These are phyloP conservation scores for Flaveria robusta DNA, from an alignment of 129 eudicot genomes.

Conservation along the genomic window DNA sequence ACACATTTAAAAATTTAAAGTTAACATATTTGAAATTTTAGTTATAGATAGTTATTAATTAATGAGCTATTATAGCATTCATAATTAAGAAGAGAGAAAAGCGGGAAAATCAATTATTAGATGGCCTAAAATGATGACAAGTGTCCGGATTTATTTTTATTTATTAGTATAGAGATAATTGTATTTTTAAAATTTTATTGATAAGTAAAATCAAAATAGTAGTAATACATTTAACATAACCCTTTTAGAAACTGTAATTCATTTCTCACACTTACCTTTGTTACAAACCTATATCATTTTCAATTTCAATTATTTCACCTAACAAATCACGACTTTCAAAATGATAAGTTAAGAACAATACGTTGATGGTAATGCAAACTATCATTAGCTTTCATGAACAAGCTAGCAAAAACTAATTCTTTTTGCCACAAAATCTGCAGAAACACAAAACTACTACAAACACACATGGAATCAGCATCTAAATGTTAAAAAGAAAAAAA, in stretches of 20 bases:
- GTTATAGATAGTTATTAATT: no score
- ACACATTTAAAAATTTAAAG: no score
- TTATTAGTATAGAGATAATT: no score
- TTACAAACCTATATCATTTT: neutral
- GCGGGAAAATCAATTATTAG: no score
- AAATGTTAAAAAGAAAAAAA: constrained; percentile 18
- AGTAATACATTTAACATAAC: no score
- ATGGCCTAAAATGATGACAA: no score
- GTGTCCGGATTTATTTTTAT: no score
- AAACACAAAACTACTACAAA: constrained; percentile 27
- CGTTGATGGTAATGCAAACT: constrained; percentile 19
- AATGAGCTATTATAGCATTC: no score
- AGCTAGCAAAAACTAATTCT: constrained; percentile 14
- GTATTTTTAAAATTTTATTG: no score
- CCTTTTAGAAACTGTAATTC: neutral
- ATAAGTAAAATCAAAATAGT: no score
- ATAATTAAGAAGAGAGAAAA: no score
- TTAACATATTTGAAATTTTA: no score
- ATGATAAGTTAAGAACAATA: neutral
- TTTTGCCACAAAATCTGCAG: constrained; percentile 17
- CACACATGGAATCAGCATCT: constrained; percentile 32
- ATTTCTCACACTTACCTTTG: neutral
- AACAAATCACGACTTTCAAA: neutral
- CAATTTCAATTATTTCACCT: neutral
- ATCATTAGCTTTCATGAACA: constrained; percentile 31